Evolutionary conservation across 108 stramenopile species (phyloP), one percentile per base, ranked within the genome.

Genomic region (Cyclotella baltica): DNA sequence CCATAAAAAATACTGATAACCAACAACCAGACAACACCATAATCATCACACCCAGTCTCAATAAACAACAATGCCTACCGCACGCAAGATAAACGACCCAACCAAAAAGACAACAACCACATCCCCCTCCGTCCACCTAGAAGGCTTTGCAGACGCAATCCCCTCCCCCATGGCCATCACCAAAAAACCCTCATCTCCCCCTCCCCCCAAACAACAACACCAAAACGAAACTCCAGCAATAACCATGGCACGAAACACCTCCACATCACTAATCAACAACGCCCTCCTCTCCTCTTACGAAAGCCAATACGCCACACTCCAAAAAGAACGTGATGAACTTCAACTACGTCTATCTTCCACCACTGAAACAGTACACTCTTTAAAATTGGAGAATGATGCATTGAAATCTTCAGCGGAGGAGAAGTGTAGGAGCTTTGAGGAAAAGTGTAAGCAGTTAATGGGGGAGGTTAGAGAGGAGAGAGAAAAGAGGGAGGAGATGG

Each of bases 241-340:
- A 1, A n/a, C 55, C 55, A 1, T 33, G 9, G 83, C 83, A 37
- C 83, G 78, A 29, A 48, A 46, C 2, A 56, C 63, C 27, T 62
- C 83, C 33, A 38, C 23, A 30, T 28, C 52, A 2, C 78, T 84
- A 48, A 76, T 76, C 50, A 67, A 75, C 8, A 56, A 61, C 20
- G 83, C 79, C n/a, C 62, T 84, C 67, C 52, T 70, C 53, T 55
- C 83, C 25, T 47, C 74, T 27, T 58, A 76, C 68, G 83, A 84
- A 47, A 40, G 75, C 4, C 52, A 46, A 18, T 80, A 75, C 33
- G 36, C 65, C 4, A 34, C 73, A 20, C 55, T 80, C 48, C 78
- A 80, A 64, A 25, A 47, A 6, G 79, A 84, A 64, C 73, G 83
- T 19, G 83, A 80, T 23, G 51, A 28, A 5, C 34, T 80, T 18